phyloP scores from a whole-genome alignment of 305 asterid species.

The Fraxinus floribunda region DNA sequence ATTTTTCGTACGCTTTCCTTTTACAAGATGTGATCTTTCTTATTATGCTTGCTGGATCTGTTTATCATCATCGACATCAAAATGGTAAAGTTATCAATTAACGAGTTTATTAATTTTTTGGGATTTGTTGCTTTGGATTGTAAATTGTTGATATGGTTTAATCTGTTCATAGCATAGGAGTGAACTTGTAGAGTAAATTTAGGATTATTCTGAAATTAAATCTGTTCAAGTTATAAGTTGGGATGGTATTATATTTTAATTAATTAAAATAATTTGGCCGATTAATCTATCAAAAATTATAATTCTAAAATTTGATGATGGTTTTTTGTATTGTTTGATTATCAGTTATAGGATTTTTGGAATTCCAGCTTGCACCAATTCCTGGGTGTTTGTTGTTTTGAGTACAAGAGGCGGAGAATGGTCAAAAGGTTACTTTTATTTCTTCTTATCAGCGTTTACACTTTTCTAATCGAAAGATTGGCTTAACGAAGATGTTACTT shows the following conservation, averaged over 20 bases:
- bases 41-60: neutral
- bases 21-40: neutral
- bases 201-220: neutral
- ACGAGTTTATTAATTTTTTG: slow-evolving; percentile 7
- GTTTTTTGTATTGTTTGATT: slow-evolving; percentile 12
- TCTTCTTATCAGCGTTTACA: neutral
- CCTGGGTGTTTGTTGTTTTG: slow-evolving; percentile 15
- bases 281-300: neutral
- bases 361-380: slow-evolving; percentile 9
- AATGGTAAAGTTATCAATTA: neutral
- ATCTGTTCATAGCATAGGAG: neutral
- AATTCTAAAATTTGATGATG: slow-evolving; percentile 10
- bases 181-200: neutral
- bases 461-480: slow-evolving; percentile 10
- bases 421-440: slow-evolving; percentile 53
- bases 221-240: neutral
- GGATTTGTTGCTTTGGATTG: slow-evolving; percentile 4
- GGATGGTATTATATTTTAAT: neutral
- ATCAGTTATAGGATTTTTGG: slow-evolving; percentile 21
- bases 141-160: neutral
- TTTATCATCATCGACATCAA: neutral
- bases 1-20: neutral
- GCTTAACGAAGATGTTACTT: slow-evolving; percentile 11
- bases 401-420: slow-evolving; percentile 63
- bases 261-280: neutral